Percentiles rank a stretch among this genome's conserved stretches.
Evolutionary conservation across 2,329 filamentous ascomycete species (phyloP).

Genomic region (Sclerotinia borealis): DNA sequence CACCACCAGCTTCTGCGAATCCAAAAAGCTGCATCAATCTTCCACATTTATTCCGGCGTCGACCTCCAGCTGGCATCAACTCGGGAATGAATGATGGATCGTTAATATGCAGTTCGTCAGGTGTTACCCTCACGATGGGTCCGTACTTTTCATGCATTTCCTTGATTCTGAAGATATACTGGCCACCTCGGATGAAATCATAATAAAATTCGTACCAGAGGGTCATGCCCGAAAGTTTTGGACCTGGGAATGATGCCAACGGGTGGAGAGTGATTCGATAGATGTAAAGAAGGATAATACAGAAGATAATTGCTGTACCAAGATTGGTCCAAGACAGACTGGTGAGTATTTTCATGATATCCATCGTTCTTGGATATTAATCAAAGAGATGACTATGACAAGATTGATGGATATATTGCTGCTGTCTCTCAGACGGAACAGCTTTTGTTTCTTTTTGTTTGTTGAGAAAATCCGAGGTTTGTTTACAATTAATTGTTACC

Average conservation of each 20-base stretch:
- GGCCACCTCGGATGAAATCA: slow-evolving; percentile 36
- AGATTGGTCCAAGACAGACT: not conserved
- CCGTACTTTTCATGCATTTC: slow-evolving; percentile 38
- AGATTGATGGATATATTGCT: not conserved
- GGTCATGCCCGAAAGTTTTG: slow-evolving; percentile 30
- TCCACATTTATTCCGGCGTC: slow-evolving; percentile 10
- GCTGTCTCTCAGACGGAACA: not conserved
- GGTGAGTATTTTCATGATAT: not conserved
- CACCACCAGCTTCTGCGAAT: too few relatives aligned
- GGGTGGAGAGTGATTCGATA: slow-evolving; percentile 16
- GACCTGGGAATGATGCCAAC: slow-evolving; percentile 31
- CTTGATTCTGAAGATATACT: slow-evolving; percentile 38
- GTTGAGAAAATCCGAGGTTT: not conserved
- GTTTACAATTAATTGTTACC: not conserved
- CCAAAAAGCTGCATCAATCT: too few relatives aligned
- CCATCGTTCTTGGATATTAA: not conserved
- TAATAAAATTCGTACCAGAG: slow-evolving; percentile 35
- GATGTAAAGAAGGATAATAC: not conserved
- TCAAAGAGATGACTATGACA: not conserved
- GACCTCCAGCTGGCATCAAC: too few relatives aligned
- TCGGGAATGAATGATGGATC: slow-evolving; percentile 30
- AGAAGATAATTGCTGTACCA: not conserved
- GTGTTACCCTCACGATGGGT: slow-evolving; percentile 33
- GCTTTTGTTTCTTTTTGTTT: not conserved
- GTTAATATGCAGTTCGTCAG: slow-evolving; percentile 37